Conservation (phyloP, 495 filamentous ascomycete genomes). For the Penicillium antarcticum region DNA sequence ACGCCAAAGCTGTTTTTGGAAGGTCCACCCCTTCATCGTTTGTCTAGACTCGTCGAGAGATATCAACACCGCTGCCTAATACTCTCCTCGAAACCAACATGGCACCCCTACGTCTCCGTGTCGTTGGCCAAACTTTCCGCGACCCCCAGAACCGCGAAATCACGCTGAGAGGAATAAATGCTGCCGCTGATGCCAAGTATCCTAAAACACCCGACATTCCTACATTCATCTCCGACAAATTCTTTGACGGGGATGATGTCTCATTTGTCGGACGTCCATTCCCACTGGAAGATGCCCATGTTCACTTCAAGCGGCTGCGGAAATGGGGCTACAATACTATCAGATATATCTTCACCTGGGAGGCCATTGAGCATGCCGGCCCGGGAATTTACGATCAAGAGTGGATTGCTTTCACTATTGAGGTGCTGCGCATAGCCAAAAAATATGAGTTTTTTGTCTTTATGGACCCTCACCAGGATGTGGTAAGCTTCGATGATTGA, state of each 20-base stretch:
- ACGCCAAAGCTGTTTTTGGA: no score
- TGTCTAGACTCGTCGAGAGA: no score
- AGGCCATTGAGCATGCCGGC: constrained; percentile 92
- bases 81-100: constrained; percentile 17
- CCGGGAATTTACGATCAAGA: constrained; percentile 95
- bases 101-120: constrained; percentile 55
- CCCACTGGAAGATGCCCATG: constrained; percentile 72
- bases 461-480: constrained; percentile 98
- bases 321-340: constrained; percentile 94
- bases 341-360: constrained; percentile 96
- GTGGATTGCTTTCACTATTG: constrained; percentile 88
- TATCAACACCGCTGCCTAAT: neutral
- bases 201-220: constrained; percentile 76
- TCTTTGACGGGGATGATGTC: constrained; percentile 90
- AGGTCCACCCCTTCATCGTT: no score
- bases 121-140: constrained; percentile 80
- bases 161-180: constrained; percentile 66
- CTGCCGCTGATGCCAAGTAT: constrained; percentile 65
- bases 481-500: constrained; percentile 52
- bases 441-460: constrained; percentile 92
- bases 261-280: constrained; percentile 89
- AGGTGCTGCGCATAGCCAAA: constrained; percentile 77
- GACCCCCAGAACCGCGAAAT: constrained; percentile 66
- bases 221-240: constrained; percentile 71
- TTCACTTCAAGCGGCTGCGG: constrained; percentile 82